A percentile compares a stretch with the other conserved stretches of the same genome.
These are phyloP conservation scores for Acanthamoeba triangularis DNA, from an alignment of 208 protist genomes.

Conservation along the genomic window DNA sequence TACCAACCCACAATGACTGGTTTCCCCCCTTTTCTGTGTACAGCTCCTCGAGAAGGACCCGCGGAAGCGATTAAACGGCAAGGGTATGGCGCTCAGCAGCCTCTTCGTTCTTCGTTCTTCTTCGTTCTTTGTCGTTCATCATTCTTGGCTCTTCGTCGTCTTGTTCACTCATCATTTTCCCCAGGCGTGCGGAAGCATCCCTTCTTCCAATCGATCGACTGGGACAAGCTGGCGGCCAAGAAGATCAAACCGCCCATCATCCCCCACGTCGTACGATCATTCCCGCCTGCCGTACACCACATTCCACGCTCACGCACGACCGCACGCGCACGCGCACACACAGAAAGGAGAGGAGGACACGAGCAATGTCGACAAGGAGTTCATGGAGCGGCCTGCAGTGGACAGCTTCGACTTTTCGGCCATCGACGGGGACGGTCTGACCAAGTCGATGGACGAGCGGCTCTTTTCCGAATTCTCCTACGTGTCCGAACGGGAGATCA, in stretches of 20 bases:
- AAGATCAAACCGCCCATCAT: slow-evolving; percentile 67
- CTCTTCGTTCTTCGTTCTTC: background rate
- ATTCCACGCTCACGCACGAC: background rate
- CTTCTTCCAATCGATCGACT: slow-evolving; percentile 49
- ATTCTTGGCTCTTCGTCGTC: too few relatives aligned
- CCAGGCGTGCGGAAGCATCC: slow-evolving; percentile 13
- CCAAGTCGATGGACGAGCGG: slow-evolving; percentile 35
- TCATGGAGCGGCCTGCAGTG: background rate
- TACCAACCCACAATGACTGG: background rate
- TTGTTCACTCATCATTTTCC: background rate
- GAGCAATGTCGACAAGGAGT: slow-evolving; percentile 45
- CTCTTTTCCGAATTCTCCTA: slow-evolving; percentile 44
- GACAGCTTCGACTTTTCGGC: slow-evolving; percentile 31
- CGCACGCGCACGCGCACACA: background rate
- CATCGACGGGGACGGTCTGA: background rate
- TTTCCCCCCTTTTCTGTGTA: background rate
- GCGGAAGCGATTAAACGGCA: slow-evolving; percentile 80
- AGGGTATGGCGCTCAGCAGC: background rate
- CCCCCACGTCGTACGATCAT: background rate
- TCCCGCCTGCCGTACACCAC: background rate
- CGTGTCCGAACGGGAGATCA: slow-evolving; percentile 19
- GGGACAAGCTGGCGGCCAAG: slow-evolving; percentile 45
- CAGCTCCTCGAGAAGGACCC: slow-evolving; percentile 83
- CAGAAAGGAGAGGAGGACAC: slow-evolving; percentile 41
- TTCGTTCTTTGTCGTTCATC: too few relatives aligned